Evolutionary conservation across 176 grass and related monocot species (phyloP).

Genomic region (Cenchrus purpureus): DNA sequence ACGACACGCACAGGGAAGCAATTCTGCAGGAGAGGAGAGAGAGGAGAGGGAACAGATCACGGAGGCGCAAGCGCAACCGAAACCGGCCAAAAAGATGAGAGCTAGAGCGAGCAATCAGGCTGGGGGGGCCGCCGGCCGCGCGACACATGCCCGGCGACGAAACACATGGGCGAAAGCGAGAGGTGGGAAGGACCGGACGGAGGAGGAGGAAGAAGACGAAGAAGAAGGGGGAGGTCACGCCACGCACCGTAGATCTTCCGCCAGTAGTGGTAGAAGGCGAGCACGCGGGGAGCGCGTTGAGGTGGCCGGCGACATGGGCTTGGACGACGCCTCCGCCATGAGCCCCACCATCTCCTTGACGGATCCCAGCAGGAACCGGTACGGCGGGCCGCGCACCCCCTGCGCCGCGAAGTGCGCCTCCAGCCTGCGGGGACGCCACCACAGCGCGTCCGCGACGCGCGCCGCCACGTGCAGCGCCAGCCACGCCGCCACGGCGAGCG

Average conservation of each 20-base stretch:
- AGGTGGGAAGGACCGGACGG: background rate
- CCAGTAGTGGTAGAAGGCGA: constrained; percentile 97
- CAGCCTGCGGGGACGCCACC: constrained; percentile 72
- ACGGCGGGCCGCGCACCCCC: constrained; percentile 75
- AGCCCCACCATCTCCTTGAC: constrained; percentile 84
- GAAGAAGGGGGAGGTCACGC: background rate
- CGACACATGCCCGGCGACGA: constrained; percentile 10
- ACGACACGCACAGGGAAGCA: constrained; percentile 35
- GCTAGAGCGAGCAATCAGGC: background rate
- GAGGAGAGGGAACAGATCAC: constrained; percentile 48
- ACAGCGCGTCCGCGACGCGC: constrained; percentile 66
- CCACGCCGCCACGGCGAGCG: constrained; percentile 35
- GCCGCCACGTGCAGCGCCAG: constrained; percentile 50
- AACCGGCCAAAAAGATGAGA: constrained; percentile 46
- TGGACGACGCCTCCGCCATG: constrained; percentile 76
- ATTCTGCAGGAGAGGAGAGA: constrained; percentile 8
- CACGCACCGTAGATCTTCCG: constrained; percentile 83
- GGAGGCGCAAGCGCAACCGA: constrained; percentile 36
- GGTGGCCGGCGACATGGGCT: constrained; percentile 72
- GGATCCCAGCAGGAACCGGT: constrained; percentile 70
- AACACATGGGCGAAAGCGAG: constrained; percentile 35
- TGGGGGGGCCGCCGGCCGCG: background rate
- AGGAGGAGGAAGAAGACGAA: too few species aligned
- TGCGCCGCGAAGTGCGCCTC: constrained; percentile 82
- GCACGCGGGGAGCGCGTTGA: constrained; percentile 86